phyloP scores from a whole-genome alignment of 1,284 basidiomycete genomes.

The Ganoderma boninense region DNA sequence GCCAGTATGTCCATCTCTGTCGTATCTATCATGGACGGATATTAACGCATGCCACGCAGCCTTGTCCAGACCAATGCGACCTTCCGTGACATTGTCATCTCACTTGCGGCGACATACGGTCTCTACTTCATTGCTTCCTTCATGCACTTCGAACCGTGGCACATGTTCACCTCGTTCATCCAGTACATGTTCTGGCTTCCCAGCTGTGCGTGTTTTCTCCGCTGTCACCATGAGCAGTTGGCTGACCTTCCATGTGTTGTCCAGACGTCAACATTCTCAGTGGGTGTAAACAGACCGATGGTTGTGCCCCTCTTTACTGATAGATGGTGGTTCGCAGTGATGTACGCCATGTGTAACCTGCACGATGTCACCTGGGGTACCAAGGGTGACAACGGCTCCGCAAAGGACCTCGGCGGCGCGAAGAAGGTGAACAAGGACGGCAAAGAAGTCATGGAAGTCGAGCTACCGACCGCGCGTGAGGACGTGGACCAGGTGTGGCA shows the following conservation, averaged over 20 bases:
- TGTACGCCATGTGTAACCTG: slow-evolving; percentile 91
- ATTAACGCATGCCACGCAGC: slow-evolving; percentile 43
- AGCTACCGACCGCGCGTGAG: slow-evolving; percentile 81
- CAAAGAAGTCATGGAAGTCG: slow-evolving; percentile 87
- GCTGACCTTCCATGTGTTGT: slow-evolving; percentile 27
- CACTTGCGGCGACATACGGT: slow-evolving; percentile 86
- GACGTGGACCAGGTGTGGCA: slow-evolving; percentile 90
- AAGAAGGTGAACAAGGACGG: slow-evolving; percentile 87
- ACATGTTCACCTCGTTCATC: slow-evolving; percentile 92
- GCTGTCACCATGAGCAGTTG: slow-evolving; percentile 22
- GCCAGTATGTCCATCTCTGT: slow-evolving; percentile 51
- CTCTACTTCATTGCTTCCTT: slow-evolving; percentile 89
- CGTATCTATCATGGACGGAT: slow-evolving; percentile 18
- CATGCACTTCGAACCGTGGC: slow-evolving; percentile 92
- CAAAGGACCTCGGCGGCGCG: slow-evolving; percentile 88
- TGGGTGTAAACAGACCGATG: slow-evolving; percentile 33
- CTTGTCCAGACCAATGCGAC: slow-evolving; percentile 71
- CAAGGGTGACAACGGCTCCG: slow-evolving; percentile 87
- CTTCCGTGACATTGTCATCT: slow-evolving; percentile 84
- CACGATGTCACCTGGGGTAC: slow-evolving; percentile 95
- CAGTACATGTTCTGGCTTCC: slow-evolving; percentile 85
- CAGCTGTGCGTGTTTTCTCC: slow-evolving; percentile 60
- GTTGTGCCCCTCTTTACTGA: slow-evolving; percentile 2
- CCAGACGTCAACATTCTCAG: slow-evolving; percentile 88
- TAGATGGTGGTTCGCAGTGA: slow-evolving; percentile 55